A percentile compares a stretch with the other conserved stretches of the same genome.
These are phyloP conservation scores for Pythium dissotocum DNA, from an alignment of 352 stramenopile genomes.

Conservation along the genomic window DNA sequence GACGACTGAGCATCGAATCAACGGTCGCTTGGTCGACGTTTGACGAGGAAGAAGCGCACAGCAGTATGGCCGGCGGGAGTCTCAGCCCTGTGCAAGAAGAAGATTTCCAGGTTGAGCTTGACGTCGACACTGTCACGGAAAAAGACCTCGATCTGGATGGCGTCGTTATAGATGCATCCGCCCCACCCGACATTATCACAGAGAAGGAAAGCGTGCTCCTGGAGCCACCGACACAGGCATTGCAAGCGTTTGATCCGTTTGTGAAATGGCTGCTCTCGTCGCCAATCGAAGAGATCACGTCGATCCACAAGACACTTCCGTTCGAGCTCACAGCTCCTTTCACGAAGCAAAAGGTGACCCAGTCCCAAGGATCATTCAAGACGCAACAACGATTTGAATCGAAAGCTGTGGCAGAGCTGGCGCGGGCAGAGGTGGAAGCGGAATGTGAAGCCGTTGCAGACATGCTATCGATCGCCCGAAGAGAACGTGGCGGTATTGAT, in stretches of 20 bases:
- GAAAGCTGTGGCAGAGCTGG: conserved; percentile 23
- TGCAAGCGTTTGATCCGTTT: conserved; percentile 53
- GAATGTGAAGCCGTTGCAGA: conserved; percentile 51
- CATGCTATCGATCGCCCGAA: conserved; percentile 43
- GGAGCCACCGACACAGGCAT: conserved; percentile 36
- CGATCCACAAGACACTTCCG: conserved; percentile 30
- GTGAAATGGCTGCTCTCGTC: conserved; percentile 60
- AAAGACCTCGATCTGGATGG: background rate
- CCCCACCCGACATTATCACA: background rate
- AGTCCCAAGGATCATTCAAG: background rate
- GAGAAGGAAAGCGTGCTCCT: conserved; percentile 16
- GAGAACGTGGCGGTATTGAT: conserved; percentile 46
- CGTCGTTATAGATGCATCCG: background rate
- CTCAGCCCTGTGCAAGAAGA: background rate
- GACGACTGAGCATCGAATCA: conserved; percentile 3
- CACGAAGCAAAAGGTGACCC: background rate
- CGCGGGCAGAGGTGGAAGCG: conserved; percentile 46
- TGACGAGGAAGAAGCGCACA: background rate
- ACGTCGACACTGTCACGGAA: background rate
- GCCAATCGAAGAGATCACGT: conserved; percentile 45
- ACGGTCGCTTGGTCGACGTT: background rate
- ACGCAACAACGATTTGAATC: background rate
- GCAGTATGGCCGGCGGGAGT: background rate
- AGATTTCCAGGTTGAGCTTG: background rate
- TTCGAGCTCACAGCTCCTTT: conserved; percentile 24